These are phyloP conservation scores for Exophiala spinifera DNA, from an alignment of 2,329 filamentous ascomycete species.

Conservation along the genomic window DNA sequence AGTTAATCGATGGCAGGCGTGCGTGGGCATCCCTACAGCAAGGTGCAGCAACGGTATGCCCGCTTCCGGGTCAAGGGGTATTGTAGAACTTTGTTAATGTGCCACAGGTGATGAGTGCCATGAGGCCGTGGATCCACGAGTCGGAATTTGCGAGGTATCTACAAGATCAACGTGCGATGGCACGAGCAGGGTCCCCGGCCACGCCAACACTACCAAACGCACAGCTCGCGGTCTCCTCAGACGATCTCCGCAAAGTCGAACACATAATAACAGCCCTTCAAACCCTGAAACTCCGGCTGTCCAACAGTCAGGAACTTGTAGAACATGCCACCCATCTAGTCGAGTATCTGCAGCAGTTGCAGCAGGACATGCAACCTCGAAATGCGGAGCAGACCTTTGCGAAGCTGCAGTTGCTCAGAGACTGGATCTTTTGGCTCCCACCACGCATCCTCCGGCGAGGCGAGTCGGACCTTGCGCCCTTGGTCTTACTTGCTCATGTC, in stretches of 20 bases:
- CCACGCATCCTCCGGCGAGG: conserved; percentile 76
- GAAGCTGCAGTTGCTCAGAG: conserved; percentile 79
- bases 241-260: conserved; percentile 67
- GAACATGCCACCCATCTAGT: conserved; percentile 67
- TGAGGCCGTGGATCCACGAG: conserved; percentile 88
- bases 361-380: conserved; percentile 66
- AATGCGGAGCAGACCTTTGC: conserved; percentile 83
- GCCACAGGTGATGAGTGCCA: conserved; percentile 75
- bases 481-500: conserved; percentile 84
- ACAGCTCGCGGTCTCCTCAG: conserved; percentile 37
- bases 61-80: background rate
- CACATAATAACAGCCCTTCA: conserved; percentile 63
- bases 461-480: conserved; percentile 69
- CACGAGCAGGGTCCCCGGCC: conserved; percentile 35
- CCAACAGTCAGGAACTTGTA: conserved; percentile 66
- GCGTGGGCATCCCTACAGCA: conserved; percentile 92
- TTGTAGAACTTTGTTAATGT: conserved; percentile 6
- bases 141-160: conserved; percentile 58
- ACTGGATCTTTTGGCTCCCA: conserved; percentile 95
- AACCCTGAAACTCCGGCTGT: conserved; percentile 58
- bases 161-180: conserved; percentile 40
- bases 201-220: conserved; percentile 33
- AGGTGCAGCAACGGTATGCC: conserved; percentile 78
- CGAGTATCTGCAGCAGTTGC: conserved; percentile 68
- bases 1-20: conserved; percentile 59